phyloP scores from a whole-genome alignment of 2,329 filamentous ascomycete genomes.

The Xylaria polymorpha region DNA sequence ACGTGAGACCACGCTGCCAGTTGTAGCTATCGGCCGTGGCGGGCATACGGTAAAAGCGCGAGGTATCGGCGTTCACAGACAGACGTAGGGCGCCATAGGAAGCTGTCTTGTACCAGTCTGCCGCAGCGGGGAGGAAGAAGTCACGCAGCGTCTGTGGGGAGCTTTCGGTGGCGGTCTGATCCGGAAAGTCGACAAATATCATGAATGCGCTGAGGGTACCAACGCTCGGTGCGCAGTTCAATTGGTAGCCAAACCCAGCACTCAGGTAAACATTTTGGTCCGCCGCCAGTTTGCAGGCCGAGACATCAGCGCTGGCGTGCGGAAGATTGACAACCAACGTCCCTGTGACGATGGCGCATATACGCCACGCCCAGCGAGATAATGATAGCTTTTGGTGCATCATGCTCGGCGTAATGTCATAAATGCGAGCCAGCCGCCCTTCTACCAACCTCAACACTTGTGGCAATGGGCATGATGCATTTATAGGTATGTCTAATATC shows the following conservation, averaged over 20 bases:
- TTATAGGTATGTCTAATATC: neutral
- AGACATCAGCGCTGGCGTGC: conserved; percentile 31
- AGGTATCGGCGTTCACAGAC: conserved; percentile 42
- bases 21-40: conserved; percentile 41
- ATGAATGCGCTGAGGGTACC: conserved; percentile 50
- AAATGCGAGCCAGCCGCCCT: neutral
- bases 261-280: conserved; percentile 45
- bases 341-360: neutral
- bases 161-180: conserved; percentile 38
- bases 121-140: conserved; percentile 44
- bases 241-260: conserved; percentile 47
- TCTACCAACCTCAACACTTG: neutral
- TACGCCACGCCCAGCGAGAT: conserved; percentile 6
- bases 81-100: conserved; percentile 43
- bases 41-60: conserved; percentile 47
- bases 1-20: conserved; percentile 46
- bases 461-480: neutral
- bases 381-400: neutral
- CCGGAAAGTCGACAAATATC: conserved; percentile 53
- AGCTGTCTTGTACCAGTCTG: conserved; percentile 45
- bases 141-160: conserved; percentile 44
- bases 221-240: conserved; percentile 49
- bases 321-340: conserved; percentile 4
- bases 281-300: conserved; percentile 46
- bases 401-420: neutral